phyloP scores from a whole-genome alignment of 768 basidiomycete genomes.

The Bullera alba region DNA sequence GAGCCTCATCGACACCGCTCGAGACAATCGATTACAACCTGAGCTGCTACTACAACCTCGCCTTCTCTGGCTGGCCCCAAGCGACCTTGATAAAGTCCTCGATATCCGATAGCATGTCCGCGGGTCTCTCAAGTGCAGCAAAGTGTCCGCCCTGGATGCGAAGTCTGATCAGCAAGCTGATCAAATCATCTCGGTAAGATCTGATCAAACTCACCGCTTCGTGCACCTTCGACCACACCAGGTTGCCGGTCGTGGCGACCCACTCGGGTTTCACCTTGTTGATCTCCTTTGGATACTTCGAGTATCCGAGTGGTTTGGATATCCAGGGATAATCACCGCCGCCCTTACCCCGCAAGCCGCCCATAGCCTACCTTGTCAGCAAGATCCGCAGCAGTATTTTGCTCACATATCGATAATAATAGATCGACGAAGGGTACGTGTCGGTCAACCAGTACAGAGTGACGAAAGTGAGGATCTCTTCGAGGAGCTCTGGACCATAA shows the following conservation, averaged over 20 bases:
- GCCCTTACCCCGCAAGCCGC: constrained; percentile 1
- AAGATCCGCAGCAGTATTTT: too few species aligned
- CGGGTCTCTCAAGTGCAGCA: constrained; percentile 44
- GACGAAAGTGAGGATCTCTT: constrained; percentile 30
- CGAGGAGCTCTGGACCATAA: constrained; percentile 22
- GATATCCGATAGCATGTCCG: constrained; percentile 34
- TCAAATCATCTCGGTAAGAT: neutral
- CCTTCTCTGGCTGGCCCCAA: too few species aligned
- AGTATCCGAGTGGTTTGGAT: constrained; percentile 36
- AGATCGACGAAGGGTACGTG: constrained; percentile 13
- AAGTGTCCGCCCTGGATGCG: constrained; percentile 41
- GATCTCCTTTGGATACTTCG: constrained; percentile 39
- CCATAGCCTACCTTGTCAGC: too few species aligned
- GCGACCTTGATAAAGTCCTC: constrained; percentile 41
- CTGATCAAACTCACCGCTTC: constrained; percentile 22
- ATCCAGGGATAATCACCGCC: constrained; percentile 8
- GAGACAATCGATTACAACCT: too few species aligned
- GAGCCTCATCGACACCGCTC: too few species aligned
- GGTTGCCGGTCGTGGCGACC: constrained; percentile 33
- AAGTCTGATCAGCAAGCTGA: neutral
- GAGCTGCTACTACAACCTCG: too few species aligned
- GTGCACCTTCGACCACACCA: constrained; percentile 40
- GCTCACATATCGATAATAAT: constrained; percentile 9
- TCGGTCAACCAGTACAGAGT: constrained; percentile 38
- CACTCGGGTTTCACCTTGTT: constrained; percentile 29